Base-by-base conservation (phyloP, 352 stramenopile species). In the Phytophthora lateralis region DNA sequence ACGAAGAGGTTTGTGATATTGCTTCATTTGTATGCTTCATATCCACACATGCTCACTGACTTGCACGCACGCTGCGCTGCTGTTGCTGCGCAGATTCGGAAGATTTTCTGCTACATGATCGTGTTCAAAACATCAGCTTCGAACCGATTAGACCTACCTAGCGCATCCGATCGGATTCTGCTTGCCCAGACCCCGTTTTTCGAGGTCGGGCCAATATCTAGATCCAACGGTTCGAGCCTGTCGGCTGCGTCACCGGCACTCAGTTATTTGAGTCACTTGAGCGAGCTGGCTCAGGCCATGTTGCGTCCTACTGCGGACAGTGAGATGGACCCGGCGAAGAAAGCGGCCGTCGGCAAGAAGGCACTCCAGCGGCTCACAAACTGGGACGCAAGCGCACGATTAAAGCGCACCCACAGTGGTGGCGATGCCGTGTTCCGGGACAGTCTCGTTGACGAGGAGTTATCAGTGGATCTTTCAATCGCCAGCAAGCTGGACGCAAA, bases 41-140 rank as follows among this genome's bases (percentile, higher is more conserved):
- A 39, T 60, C 2, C 32, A n/a, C 62, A 14, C 18, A 5, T 6
- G 2, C 51, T 54, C 18, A 42, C 35, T 12, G 11, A 61, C 29
- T 8, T 47, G 17, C 53, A 4, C 39, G 17, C 55, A 18, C 18
- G 39, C 20, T 26, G 3, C 65, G 20, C 17, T 61, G 20, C 10
- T 34, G 15, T 18, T 38, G 17, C 8, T 48, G 12, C 20, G 18
- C 50, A 92, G 81, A 89, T 95, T 58, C 84, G 85, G 38, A 92
- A 92, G 65, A 93, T 93, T 54, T 95, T 91, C 60, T 73, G 74
- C 61, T 92, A 95, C 56, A 80, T 93, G 57, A 75, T 95, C 39
- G 86, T 92, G 24, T 93, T 93, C 59, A 93, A 93, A 68, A 81
- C 86, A 5, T 86, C 87, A 45, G 64, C 71, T 30, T 91, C 82